A percentile compares a stretch with the other conserved stretches of the same genome.
Conservation (phyloP, 208 protist species). For the Leptomonas seymouri region DNA sequence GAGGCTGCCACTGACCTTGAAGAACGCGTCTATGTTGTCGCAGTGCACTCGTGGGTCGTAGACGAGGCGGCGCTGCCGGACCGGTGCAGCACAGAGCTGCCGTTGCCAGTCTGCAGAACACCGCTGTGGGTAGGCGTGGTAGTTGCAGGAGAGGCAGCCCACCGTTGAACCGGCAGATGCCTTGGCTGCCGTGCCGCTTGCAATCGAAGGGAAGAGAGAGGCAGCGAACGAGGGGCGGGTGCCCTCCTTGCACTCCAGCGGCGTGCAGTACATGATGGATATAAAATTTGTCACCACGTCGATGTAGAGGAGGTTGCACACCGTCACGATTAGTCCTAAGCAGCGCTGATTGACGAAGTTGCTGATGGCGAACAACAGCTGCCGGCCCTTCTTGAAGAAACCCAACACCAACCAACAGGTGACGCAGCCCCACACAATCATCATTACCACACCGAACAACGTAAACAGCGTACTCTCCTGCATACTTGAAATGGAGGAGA, state of each 20-base stretch:
- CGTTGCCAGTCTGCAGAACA: slow-evolving; percentile 40
- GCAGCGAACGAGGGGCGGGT: slow-evolving; percentile 29
- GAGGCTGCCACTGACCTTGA: slow-evolving; percentile 31
- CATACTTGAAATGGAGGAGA: slow-evolving; percentile 31
- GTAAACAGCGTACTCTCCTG: slow-evolving; percentile 45
- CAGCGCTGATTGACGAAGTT: slow-evolving; percentile 19
- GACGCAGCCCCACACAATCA: slow-evolving; percentile 23
- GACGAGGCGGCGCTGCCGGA: slow-evolving; percentile 39
- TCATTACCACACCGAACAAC: slow-evolving; percentile 26
- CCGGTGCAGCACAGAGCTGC: slow-evolving; percentile 31
- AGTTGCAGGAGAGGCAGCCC: slow-evolving; percentile 52
- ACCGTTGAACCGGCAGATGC: slow-evolving; percentile 4
- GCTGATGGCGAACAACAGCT: slow-evolving; percentile 25
- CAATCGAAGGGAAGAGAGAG: slow-evolving; percentile 39
- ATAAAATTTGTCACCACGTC: slow-evolving; percentile 63
- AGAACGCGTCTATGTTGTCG: slow-evolving; percentile 44
- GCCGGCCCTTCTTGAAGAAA: slow-evolving; percentile 43
- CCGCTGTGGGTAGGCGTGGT: slow-evolving; percentile 45
- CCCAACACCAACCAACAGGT: slow-evolving; percentile 47
- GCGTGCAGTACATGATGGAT: slow-evolving; percentile 57
- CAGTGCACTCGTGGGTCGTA: slow-evolving; percentile 65
- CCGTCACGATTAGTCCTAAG: slow-evolving; percentile 42
- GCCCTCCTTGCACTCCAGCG: slow-evolving; percentile 41
- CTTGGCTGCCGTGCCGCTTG: background rate
- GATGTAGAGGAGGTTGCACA: slow-evolving; percentile 60